These are phyloP conservation scores for Cryptococcus jaspeensis DNA, from an alignment of 1,284 basidiomycete species.

Conservation along the genomic window DNA sequence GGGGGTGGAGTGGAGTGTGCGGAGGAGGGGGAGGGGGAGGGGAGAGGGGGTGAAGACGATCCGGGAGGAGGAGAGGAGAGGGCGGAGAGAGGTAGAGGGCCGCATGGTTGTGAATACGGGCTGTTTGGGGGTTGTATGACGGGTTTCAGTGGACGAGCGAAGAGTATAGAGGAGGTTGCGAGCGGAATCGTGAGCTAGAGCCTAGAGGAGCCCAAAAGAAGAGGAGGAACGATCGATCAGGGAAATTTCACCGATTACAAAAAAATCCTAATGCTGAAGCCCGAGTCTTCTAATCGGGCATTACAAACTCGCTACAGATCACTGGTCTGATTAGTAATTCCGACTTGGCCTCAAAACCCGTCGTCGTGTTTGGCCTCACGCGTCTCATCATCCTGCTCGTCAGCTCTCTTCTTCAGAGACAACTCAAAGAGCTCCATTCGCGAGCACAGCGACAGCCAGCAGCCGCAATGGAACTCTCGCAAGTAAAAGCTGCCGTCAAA, in stretches of 20 bases:
- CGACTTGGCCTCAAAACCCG: too few species aligned
- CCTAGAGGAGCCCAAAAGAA: background rate
- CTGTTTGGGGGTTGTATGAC: background rate
- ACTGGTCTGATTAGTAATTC: background rate
- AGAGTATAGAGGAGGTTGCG: background rate
- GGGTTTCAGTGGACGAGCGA: background rate
- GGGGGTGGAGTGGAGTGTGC: conserved; percentile 1
- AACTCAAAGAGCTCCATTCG: too few species aligned
- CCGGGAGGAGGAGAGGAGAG: background rate
- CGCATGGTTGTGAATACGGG: conserved; percentile 1
- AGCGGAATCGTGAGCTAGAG: background rate
- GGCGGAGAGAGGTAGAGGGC: conserved; percentile 7
- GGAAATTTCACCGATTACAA: too few species aligned
- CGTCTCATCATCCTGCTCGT: background rate
- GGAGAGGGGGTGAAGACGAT: background rate
- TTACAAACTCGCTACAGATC: background rate
- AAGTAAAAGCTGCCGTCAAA: conserved; percentile 73
- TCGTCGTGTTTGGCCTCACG: too few species aligned
- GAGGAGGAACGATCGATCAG: too few species aligned
- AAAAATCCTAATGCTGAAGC: too few species aligned
- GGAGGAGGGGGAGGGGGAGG: background rate
- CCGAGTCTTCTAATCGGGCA: background rate
- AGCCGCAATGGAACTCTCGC: conserved; percentile 40
- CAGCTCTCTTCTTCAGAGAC: background rate
- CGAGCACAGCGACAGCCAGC: background rate